Conservation (phyloP, 2,329 filamentous ascomycete genomes). For the Phialemoniopsis sp. region DNA sequence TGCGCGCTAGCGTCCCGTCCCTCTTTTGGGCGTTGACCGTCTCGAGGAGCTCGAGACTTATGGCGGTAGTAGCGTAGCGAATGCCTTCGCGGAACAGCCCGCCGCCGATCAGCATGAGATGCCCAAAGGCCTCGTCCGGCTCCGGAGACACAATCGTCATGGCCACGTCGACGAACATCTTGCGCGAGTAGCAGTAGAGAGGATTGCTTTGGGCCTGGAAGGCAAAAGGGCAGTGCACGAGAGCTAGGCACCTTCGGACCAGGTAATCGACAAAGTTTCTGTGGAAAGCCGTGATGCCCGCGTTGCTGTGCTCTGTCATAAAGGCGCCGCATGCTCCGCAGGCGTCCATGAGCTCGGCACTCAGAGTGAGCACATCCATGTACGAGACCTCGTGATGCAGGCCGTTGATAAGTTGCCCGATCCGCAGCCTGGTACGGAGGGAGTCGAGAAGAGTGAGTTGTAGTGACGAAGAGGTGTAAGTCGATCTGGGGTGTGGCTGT, state of each 20-base stretch:
- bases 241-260: conserved; percentile 49
- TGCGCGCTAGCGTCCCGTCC: conserved; percentile 21
- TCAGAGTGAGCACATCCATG: conserved; percentile 25
- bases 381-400: conserved; percentile 27
- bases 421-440: conserved; percentile 26
- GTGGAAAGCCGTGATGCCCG: conserved; percentile 28
- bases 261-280: conserved; percentile 46
- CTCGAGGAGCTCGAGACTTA: conserved; percentile 31
- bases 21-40: conserved; percentile 19
- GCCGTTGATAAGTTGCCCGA: conserved; percentile 27
- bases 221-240: conserved; percentile 47
- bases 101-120: conserved; percentile 28
- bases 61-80: conserved; percentile 21
- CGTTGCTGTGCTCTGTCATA: conserved; percentile 9
- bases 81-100: conserved; percentile 36
- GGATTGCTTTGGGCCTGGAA: conserved; percentile 35
- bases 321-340: conserved; percentile 15
- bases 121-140: conserved; percentile 27
- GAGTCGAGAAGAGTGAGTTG: conserved; percentile 29
- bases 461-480: conserved; percentile 25
- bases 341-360: conserved; percentile 21
- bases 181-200: conserved; percentile 44
- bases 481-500: conserved; percentile 14
- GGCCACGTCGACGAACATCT: conserved; percentile 38
- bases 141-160: conserved; percentile 28